These are phyloP conservation scores for Pyrenophora seminiperda DNA, from an alignment of 2,329 filamentous ascomycete genomes.

Conservation along the genomic window DNA sequence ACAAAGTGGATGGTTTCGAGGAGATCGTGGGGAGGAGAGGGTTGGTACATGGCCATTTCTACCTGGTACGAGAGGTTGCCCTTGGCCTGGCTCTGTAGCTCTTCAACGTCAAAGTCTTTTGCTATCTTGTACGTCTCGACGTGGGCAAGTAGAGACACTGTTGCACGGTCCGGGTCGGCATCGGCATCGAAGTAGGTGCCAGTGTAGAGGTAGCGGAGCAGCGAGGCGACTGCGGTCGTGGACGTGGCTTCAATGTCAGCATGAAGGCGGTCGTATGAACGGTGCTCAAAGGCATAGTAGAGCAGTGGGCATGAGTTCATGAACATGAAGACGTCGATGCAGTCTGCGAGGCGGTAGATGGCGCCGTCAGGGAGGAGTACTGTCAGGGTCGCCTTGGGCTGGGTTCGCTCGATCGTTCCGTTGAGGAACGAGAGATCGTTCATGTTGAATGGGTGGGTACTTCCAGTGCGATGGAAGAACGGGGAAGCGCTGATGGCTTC, in stretches of 20 bases:
- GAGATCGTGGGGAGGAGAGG: constrained; percentile 48
- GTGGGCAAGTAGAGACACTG: constrained; percentile 48
- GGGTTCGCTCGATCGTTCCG: constrained; percentile 9
- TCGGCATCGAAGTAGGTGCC: constrained; percentile 43
- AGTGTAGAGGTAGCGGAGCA: constrained; percentile 52
- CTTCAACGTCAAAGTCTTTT: constrained; percentile 48
- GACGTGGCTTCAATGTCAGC: constrained; percentile 49
- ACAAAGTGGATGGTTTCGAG: constrained; percentile 48
- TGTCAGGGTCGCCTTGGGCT: constrained; percentile 37
- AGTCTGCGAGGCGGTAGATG: constrained; percentile 40
- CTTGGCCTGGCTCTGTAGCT: constrained; percentile 48
- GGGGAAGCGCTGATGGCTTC: no score
- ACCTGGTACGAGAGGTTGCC: constrained; percentile 48
- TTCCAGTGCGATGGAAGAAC: not conserved
- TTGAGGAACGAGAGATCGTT: constrained; percentile 34
- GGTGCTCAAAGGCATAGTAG: constrained; percentile 48
- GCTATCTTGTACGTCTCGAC: constrained; percentile 50
- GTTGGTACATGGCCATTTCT: constrained; percentile 47
- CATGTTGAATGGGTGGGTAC: constrained; percentile 17
- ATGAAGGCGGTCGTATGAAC: constrained; percentile 33
- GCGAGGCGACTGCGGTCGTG: constrained; percentile 38
- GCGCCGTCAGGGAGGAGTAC: constrained; percentile 40
- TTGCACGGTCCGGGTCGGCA: constrained; percentile 28
- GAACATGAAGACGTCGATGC: constrained; percentile 41
- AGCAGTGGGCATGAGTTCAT: constrained; percentile 47